Base-by-base conservation (phyloP, 805 yeast genomes). In the Candida railenensis region DNA sequence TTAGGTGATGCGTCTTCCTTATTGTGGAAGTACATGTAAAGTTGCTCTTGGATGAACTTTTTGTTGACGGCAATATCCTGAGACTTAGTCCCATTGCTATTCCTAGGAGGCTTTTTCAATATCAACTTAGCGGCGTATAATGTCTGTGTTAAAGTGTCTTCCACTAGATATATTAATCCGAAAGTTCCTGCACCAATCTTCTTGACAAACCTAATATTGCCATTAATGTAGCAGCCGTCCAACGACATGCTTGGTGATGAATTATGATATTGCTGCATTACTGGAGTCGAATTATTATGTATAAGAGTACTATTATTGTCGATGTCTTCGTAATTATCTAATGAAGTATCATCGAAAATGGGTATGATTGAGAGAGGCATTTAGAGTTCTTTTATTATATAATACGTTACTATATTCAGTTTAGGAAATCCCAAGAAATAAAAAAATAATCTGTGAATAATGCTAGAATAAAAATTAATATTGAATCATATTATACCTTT, bases 111-210 rank as follows among this genome's bases (percentile, higher is more conserved):
- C 45, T 71, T 69, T 52, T 83, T 83, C 37, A 83, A 68, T 3
- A 87, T 73, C 44, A 85, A 81, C 61, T 89, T 89, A 49, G 90
- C 80, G 2, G 96, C 96, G 55, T 72, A 82, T 18, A 70, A 65
- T 41, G 71, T 64, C 15, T 76, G 73, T 0, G 85, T 75, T 37
- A 54, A 57, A 18, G 73, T 52, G 58, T 89, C 85, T 48, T 75
- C 64, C 2, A 88, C 90, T 15, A 80, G 72, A 68, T 85, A 88
- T 5, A 89, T 92, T 28, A 85, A 72, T 3, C 96, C 96, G 57
- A 84, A 89, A 19, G 96, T 90, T 22, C 97, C 97, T 0, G 92
- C 78, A 5, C 96, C 96, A 9, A 85, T 76, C 53, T 80, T 76
- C 48, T 66, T 69, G 48, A 73, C 70, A 55, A 80, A 65, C 47